Evolutionary conservation across 768 basidiomycete species (phyloP), one percentile per base, ranked within the genome.

Genomic region (Goffeauzyma gilvescens): DNA sequence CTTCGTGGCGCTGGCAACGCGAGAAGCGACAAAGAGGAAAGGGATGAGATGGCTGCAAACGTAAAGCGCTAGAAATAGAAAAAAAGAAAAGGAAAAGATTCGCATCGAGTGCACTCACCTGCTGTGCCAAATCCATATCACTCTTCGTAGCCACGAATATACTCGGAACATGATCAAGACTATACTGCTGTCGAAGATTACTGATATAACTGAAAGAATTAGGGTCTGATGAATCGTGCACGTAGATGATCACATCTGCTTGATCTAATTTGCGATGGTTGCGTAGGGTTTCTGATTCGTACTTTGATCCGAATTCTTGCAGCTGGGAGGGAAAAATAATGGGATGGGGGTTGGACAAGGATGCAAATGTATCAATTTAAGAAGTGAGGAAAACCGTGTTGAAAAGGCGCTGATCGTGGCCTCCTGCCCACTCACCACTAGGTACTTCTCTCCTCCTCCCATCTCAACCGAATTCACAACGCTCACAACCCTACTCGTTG

Each of bases 191-290:
- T 86, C 90, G 75, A 55, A 95, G 68, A 66, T 90, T 93, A 54
- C 85, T 89, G 62, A 98, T 86, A 66, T 96, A 93, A 35, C 85
- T 89, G 63, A 98, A 98, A 8, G 86, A 93, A 66, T 98, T 96
- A 30, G 90, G 95, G 60, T 98, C 90, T 58, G 84, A 87, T 35
- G 89, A 95, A 65, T 98, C 90, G 56, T 95, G 78, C 24, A 95
- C 86, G 59, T 90, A 95, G 50, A 89, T 73, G 48, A 95, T 81
- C 31, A 95, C 83, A 64, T 98, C 90, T 15, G 83, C 84, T 33
- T 82, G 66, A 60, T 93, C 89, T 24, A 78, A 76, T 67, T 87
- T 93, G 68, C 85, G 90, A 28, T 76, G 71, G 62, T 79, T 85
- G 48, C 87, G 74, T 44, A 96, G 67, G 8, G 75, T 78, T 63